A percentile compares a stretch with the other conserved stretches of the same genome.
phyloP scores from a whole-genome alignment of 2,329 filamentous ascomycete genomes.

The Claviceps citrina region DNA sequence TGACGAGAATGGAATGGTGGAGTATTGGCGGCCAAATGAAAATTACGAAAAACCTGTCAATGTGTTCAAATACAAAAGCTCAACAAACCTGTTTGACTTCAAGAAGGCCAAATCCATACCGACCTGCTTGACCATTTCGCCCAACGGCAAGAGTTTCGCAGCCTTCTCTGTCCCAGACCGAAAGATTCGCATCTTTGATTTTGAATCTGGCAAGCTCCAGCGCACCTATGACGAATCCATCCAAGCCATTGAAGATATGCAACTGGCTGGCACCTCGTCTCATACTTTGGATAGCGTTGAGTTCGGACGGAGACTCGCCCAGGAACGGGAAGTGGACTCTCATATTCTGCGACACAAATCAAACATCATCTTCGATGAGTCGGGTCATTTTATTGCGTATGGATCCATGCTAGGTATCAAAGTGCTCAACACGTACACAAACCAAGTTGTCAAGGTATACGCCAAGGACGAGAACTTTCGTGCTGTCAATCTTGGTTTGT shows the following conservation, averaged over 20 bases:
- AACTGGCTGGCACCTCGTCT: constrained; percentile 73
- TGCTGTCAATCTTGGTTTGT: constrained; percentile 67
- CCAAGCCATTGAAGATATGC: constrained; percentile 79
- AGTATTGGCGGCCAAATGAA: constrained; percentile 79
- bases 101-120: constrained; percentile 86
- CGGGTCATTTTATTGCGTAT: constrained; percentile 85
- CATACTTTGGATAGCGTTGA: constrained; percentile 79
- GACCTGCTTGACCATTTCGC: constrained; percentile 69
- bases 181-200: constrained; percentile 87
- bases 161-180: constrained; percentile 86
- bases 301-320: constrained; percentile 73
- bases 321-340: constrained; percentile 74
- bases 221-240: constrained; percentile 93
- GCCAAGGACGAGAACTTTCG: constrained; percentile 81
- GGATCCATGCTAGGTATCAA: constrained; percentile 86
- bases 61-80: constrained; percentile 86
- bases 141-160: constrained; percentile 71
- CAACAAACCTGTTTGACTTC: constrained; percentile 90
- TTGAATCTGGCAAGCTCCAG: constrained; percentile 71
- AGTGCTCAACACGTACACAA: constrained; percentile 90
- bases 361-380: constrained; percentile 92
- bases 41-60: constrained; percentile 81
- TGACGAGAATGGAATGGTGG: constrained; percentile 83
- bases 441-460: constrained; percentile 79
- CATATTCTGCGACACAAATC: constrained; percentile 50